Evolutionary conservation across 345 rosid genomes (phyloP), one percentile per base, ranked within the genome.

Genomic region (Iberis pinnata): DNA sequence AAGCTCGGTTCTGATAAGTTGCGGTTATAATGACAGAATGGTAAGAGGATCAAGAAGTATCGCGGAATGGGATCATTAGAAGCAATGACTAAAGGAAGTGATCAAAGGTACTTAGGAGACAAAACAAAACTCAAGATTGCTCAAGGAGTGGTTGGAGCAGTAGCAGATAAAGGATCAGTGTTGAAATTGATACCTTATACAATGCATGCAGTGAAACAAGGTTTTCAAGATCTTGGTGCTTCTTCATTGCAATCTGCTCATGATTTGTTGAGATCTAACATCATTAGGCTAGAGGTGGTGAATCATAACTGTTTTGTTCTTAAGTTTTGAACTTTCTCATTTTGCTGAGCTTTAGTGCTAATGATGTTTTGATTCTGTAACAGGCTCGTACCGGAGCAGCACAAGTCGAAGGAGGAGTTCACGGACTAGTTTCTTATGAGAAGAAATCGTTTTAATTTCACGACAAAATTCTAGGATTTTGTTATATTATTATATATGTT

Each of bases 41-140:
- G 92, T 32, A 49, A 24, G 22, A 70, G 77, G 54, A 49, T 84
- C 11, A 87, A 90, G 72, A 85, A 76, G 55, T 92, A 82, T 56
- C 88, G 95, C 18, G 98, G 98, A 43, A 88, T 92, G 98, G 98
- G 98, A 26, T 88, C 98, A 7, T 63, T 92, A 24, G 96, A 92
- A 82, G 98, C 96, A 33, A 92, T 92, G 98, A 78, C 86, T 26
- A 85, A 92, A 69, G 96, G 96, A 31, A 92, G 97, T 58, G 98
- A 92, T 67, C 81, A 76, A 43, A 79, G 98, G 68, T 88, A 92
- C 69, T 71, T 92, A 32, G 96, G 98, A 9, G 98, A 92, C 64
- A 73, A 67, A 12, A 61, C 88, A 0, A 88, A 78, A 66, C 75
- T 88, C 43, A 92, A 92, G 83, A 85, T 92, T 69, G 96, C 98